Percentiles rank a stretch among this genome's conserved stretches.
Evolutionary conservation across 192 early-diverging fungal species (phyloP).

Genomic region (Coemansia asiatica): DNA sequence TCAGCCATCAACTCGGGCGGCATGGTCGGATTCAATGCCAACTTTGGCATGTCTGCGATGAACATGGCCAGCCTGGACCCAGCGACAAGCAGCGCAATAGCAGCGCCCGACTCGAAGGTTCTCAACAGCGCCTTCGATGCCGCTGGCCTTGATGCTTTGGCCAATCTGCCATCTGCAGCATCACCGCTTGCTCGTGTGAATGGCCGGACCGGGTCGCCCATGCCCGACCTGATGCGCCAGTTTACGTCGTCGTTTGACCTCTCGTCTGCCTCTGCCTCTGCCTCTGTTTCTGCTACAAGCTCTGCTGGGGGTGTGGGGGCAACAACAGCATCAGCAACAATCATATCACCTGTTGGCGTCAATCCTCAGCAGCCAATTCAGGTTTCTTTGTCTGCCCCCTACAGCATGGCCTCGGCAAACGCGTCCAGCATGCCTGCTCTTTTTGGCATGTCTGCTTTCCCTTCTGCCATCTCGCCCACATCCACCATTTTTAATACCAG

Average conservation of each 20-base stretch:
- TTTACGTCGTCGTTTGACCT: constrained; percentile 51
- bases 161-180: constrained; percentile 31
- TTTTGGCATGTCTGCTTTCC: constrained; percentile 22
- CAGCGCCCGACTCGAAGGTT: constrained; percentile 38
- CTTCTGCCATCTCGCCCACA: constrained; percentile 26
- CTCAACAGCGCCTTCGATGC: constrained; percentile 54
- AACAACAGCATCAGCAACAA: not conserved
- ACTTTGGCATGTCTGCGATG: constrained; percentile 49
- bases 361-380: constrained; percentile 21
- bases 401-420: constrained; percentile 13
- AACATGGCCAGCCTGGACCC: constrained; percentile 35
- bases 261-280: no score
- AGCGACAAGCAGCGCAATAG: not conserved
- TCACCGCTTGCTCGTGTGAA: constrained; percentile 12
- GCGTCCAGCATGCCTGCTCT: constrained; percentile 23
- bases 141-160: constrained; percentile 47
- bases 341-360: constrained; percentile 7
- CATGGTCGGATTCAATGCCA: constrained; percentile 55
- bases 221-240: constrained; percentile 42
- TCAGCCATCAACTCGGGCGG: constrained; percentile 41
- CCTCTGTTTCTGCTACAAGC: no score
- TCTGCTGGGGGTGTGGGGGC: no score
- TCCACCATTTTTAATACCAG: constrained; percentile 10
- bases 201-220: constrained; percentile 23
- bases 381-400: not conserved